These are phyloP conservation scores for Alternaria longipes DNA, from an alignment of 2,329 filamentous ascomycete genomes.

Conservation along the genomic window DNA sequence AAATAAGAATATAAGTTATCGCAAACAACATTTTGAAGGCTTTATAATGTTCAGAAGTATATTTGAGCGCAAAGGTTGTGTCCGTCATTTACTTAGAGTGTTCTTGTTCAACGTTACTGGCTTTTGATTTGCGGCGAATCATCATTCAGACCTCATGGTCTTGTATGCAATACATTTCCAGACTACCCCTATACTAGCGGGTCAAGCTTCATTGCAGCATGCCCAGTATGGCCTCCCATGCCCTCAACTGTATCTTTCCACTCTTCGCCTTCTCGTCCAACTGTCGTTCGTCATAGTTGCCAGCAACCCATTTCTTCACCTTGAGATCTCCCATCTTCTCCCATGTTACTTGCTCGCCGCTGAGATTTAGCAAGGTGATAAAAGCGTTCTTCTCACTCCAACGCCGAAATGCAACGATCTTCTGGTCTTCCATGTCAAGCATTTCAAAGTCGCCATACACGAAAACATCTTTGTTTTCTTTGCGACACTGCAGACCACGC, in stretches of 20 bases:
- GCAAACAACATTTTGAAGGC: too few relatives aligned
- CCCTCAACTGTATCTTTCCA: slow-evolving; percentile 36
- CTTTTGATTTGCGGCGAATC: background rate
- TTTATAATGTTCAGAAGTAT: too few relatives aligned
- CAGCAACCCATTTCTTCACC: slow-evolving; percentile 49
- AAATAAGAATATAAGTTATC: too few relatives aligned
- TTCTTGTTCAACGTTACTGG: background rate
- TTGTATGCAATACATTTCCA: background rate
- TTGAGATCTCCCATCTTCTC: slow-evolving; percentile 35
- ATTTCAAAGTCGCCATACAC: slow-evolving; percentile 68
- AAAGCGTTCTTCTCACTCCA: slow-evolving; percentile 41
- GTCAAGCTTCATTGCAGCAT: slow-evolving; percentile 17
- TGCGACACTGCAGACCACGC: slow-evolving; percentile 63
- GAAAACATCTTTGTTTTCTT: slow-evolving; percentile 67
- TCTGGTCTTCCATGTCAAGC: slow-evolving; percentile 58
- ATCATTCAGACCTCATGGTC: background rate
- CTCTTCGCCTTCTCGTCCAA: slow-evolving; percentile 28
- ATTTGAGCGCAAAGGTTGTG: background rate
- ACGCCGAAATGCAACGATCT: slow-evolving; percentile 44
- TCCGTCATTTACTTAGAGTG: background rate
- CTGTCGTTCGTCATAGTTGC: slow-evolving; percentile 47
- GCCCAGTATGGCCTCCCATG: slow-evolving; percentile 51
- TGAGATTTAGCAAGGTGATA: slow-evolving; percentile 48
- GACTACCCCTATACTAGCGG: background rate
- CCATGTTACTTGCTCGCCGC: slow-evolving; percentile 42